Conservation (phyloP, 495 filamentous ascomycete species). For the Talaromyces stipitatus region DNA sequence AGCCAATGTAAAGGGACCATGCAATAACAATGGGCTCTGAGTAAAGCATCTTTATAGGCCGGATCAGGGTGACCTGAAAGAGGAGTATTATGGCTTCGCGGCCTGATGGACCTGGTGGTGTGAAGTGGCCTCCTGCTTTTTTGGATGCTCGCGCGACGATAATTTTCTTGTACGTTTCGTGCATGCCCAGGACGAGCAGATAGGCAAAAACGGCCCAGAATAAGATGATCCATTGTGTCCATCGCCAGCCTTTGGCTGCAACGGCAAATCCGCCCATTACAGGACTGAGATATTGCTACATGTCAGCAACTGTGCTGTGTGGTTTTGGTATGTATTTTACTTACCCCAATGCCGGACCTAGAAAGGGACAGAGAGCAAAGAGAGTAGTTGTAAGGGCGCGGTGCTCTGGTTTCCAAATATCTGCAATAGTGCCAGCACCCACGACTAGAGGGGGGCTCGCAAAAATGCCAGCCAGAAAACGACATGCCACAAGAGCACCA, state of each 20-base stretch:
- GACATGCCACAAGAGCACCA: slow-evolving; percentile 45
- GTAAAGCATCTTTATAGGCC: slow-evolving; percentile 56
- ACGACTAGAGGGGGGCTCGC: slow-evolving; percentile 27
- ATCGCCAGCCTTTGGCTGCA: slow-evolving; percentile 51
- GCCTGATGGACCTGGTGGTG: slow-evolving; percentile 24
- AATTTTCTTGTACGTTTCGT: slow-evolving; percentile 59
- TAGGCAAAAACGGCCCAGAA: slow-evolving; percentile 38
- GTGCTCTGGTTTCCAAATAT: slow-evolving; percentile 27
- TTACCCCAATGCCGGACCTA: slow-evolving; percentile 30
- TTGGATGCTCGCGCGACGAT: slow-evolving; percentile 47
- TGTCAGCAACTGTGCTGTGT: slow-evolving; percentile 21
- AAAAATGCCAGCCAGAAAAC: slow-evolving; percentile 55
- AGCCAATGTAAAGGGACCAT: slow-evolving; percentile 53
- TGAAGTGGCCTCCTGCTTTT: slow-evolving; percentile 23
- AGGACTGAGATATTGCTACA: slow-evolving; percentile 45
- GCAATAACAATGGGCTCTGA: slow-evolving; percentile 59
- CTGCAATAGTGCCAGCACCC: slow-evolving; percentile 38
- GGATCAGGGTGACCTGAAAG: slow-evolving; percentile 44
- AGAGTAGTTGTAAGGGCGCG: slow-evolving; percentile 28
- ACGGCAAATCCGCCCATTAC: slow-evolving; percentile 57
- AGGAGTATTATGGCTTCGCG: slow-evolving; percentile 40
- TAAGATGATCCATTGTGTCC: slow-evolving; percentile 50
- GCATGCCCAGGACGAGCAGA: slow-evolving; percentile 26
- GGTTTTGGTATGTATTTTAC: background rate
- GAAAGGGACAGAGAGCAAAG: slow-evolving; percentile 31